Conservation (phyloP, 2,329 filamentous ascomycete species). For the Fusarium xyrophilum region DNA sequence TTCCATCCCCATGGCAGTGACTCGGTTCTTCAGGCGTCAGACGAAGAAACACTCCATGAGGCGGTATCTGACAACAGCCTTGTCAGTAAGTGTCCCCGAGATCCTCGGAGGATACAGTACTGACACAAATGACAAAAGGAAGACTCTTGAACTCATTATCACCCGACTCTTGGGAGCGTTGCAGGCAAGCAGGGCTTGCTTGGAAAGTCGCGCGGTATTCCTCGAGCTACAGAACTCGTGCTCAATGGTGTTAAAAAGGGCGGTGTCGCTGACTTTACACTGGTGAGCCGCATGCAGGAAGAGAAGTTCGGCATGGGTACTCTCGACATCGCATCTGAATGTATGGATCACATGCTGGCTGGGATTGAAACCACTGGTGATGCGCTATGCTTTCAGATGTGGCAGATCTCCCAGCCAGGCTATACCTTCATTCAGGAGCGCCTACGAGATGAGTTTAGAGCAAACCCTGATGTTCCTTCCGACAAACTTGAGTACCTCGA, state of each 20-base stretch:
- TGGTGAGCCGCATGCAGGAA: slow-evolving; percentile 19
- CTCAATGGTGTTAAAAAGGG: slow-evolving; percentile 8
- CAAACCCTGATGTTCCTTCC: background rate
- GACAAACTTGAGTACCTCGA: slow-evolving; percentile 24
- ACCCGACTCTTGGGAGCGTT: background rate
- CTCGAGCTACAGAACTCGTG: background rate
- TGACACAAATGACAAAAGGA: background rate
- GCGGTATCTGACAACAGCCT: slow-evolving; percentile 24
- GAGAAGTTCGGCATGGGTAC: slow-evolving; percentile 12
- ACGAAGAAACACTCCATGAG: slow-evolving; percentile 20
- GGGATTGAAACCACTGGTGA: slow-evolving; percentile 36
- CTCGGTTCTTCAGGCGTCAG: slow-evolving; percentile 7
- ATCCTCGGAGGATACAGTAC: accelerated
- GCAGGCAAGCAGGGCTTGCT: slow-evolving; percentile 17
- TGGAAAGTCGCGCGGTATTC: slow-evolving; percentile 17
- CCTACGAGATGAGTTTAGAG: slow-evolving; percentile 4
- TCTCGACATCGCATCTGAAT: slow-evolving; percentile 26
- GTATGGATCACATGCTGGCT: slow-evolving; percentile 29
- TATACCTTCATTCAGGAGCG: slow-evolving; percentile 3
- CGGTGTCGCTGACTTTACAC: slow-evolving; percentile 19
- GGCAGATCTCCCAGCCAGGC: slow-evolving; percentile 26
- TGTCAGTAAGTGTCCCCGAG: background rate
- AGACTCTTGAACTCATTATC: slow-evolving; percentile 17
- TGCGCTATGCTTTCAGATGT: slow-evolving; percentile 30
- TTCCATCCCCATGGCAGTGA: slow-evolving; percentile 29